These are phyloP conservation scores for Fomitopsis serialis DNA, from an alignment of 768 basidiomycete species.

Conservation along the genomic window DNA sequence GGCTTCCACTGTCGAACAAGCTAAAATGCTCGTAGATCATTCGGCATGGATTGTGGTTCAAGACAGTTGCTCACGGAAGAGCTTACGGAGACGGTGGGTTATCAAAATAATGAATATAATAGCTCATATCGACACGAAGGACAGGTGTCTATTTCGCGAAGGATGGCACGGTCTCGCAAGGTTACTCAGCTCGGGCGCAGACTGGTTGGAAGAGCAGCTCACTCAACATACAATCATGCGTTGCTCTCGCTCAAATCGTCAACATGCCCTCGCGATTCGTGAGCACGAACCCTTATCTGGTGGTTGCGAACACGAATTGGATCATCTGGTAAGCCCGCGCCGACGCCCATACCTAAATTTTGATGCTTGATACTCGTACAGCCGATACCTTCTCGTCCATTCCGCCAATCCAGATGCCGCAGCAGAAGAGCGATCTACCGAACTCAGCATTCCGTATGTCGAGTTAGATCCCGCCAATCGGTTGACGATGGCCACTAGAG, in stretches of 20 bases:
- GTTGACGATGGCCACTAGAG: slow-evolving; percentile 28
- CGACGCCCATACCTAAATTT: background rate
- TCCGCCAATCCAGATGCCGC: background rate
- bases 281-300: slow-evolving; percentile 46
- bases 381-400: slow-evolving; percentile 57
- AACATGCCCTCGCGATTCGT: slow-evolving; percentile 55
- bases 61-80: slow-evolving; percentile 48
- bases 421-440: background rate
- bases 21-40: slow-evolving; percentile 44
- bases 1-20: too few species aligned
- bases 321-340: slow-evolving; percentile 54
- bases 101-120: too few species aligned
- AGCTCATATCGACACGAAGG: slow-evolving; percentile 1
- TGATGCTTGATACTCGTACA: slow-evolving; percentile 14
- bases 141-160: slow-evolving; percentile 66
- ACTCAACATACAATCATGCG: slow-evolving; percentile 41
- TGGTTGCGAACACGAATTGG: slow-evolving; percentile 62
- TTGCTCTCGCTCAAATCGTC: slow-evolving; percentile 61
- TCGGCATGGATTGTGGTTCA: slow-evolving; percentile 66
- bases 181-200: slow-evolving; percentile 32
- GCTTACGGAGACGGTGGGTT: slow-evolving; percentile 55
- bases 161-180: slow-evolving; percentile 46
- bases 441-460: slow-evolving; percentile 32
- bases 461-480: slow-evolving; percentile 44
- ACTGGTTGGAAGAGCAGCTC: slow-evolving; percentile 49